phyloP scores from a whole-genome alignment of 345 rosid species.

The Citrus medica region DNA sequence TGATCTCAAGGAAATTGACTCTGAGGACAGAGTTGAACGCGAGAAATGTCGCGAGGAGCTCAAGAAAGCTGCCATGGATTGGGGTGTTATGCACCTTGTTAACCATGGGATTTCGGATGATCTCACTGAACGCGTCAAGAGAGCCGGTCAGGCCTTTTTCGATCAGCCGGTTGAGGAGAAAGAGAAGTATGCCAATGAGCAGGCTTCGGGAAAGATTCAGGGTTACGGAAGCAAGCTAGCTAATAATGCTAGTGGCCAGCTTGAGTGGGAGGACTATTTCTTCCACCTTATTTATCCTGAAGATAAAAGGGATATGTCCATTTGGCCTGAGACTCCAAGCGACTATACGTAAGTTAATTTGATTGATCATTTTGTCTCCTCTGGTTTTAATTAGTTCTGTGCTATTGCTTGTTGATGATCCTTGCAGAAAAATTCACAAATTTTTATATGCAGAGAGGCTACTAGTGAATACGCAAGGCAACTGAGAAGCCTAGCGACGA shows the following conservation, averaged over 20 bases:
- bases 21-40: conserved; percentile 42
- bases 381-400: not conserved
- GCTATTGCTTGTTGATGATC: not conserved
- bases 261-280: conserved; percentile 97
- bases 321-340: conserved; percentile 79
- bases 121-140: conserved; percentile 60
- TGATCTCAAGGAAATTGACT: conserved; percentile 57
- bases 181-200: conserved; percentile 86
- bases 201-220: conserved; percentile 73
- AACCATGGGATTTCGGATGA: conserved; percentile 74
- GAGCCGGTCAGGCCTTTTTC: conserved; percentile 62
- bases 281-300: conserved; percentile 82
- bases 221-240: conserved; percentile 97
- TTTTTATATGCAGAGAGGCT: conserved; percentile 41
- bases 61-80: conserved; percentile 58
- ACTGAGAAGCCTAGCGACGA: conserved; percentile 62
- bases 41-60: conserved; percentile 53
- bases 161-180: conserved; percentile 71
- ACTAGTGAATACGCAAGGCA: conserved; percentile 82
- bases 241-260: conserved; percentile 78
- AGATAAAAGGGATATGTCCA: conserved; percentile 69
- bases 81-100: conserved; percentile 97
- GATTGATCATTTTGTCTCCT: not conserved
- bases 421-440: not conserved
- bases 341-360: conserved; percentile 66